Evolutionary conservation across 2,329 filamentous ascomycete species (phyloP), one percentile per base, ranked within the genome.

Genomic region (Cladosporium austrohemisphaericum): DNA sequence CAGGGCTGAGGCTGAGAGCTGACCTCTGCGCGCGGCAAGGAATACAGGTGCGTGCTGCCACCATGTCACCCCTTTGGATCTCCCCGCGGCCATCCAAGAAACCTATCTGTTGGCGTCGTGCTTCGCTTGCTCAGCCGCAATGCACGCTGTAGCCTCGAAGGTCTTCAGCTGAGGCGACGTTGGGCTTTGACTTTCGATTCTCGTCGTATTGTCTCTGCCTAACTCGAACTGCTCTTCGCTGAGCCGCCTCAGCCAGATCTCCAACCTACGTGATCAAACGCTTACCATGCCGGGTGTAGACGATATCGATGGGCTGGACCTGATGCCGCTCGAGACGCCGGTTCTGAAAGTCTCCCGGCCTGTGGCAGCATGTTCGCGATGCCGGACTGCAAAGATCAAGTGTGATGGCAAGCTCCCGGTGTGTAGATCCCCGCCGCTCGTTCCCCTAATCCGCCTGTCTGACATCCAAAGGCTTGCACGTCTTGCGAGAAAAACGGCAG

Each of bases 331-430:
- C 41, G 72, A 76, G 41, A 74, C 81, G 26, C 83, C 83, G 16
- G 69, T 84, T 46, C 71, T 88, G 59, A 79, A 83, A 60, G 87
- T 92, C 55, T 90, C 85, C 63, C 78, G 87, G 55, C 86, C 87
- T 4, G 86, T 89, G 41, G 86, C 86, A 33, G 87, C 87, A 19
- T 92, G 87, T 66, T 87, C 86, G 52, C 77, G 86, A 75, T 92
- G 87, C 73, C 88, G 93, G 53, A 81, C 85, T 53, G 91, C 92
- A 47, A 98, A 98, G 73, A 90, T 97, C 66, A 96, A 94, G 82
- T 98, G 93, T 64, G 93, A 97, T 71, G 92, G 93, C 54, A 96
- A 96, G 68, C 75, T 97, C 29, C 93, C 93, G 9, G 62, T 61
- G 26, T 44, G 53, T 50, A 23, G 6, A 41, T 35, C 23, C 29